Conservation (phyloP, 352 stramenopile species). For the Pythium sukuiense region DNA sequence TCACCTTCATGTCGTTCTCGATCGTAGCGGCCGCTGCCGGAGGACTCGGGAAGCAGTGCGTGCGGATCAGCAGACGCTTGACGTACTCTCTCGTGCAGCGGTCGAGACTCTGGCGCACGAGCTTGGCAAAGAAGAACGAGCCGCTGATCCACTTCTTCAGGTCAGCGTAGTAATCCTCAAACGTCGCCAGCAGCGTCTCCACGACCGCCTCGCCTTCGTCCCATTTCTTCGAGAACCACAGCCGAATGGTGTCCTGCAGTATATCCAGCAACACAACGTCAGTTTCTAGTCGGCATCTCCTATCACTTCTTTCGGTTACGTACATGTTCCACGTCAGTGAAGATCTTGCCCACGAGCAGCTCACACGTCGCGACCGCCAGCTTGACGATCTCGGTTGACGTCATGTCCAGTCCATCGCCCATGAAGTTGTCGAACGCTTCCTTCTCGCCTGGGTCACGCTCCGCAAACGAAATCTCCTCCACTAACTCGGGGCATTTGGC, state of each 20-base stretch:
- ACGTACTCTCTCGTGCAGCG: conserved; percentile 66
- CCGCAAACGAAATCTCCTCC: conserved; percentile 81
- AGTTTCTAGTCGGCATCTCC: neutral
- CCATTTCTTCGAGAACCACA: conserved; percentile 87
- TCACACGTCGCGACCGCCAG: conserved; percentile 67
- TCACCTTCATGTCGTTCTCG: conserved; percentile 63
- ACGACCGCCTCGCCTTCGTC: conserved; percentile 75
- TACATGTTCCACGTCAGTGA: conserved; percentile 76
- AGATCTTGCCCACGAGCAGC: conserved; percentile 75
- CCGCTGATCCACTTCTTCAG: conserved; percentile 75
- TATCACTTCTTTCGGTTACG: neutral
- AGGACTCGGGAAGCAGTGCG: conserved; percentile 51
- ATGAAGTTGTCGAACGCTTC: conserved; percentile 76
- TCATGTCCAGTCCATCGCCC: conserved; percentile 69
- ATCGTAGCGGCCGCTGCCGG: conserved; percentile 40
- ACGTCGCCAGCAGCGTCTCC: conserved; percentile 67
- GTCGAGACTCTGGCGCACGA: conserved; percentile 71
- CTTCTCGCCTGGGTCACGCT: conserved; percentile 70
- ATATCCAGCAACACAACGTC: neutral
- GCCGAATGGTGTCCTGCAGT: conserved; percentile 55
- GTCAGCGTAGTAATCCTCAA: conserved; percentile 79
- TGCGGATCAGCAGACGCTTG: conserved; percentile 59
- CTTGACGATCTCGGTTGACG: conserved; percentile 79
- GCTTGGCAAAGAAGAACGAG: conserved; percentile 85
- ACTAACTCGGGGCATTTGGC: conserved; percentile 83